These are phyloP conservation scores for Leptographium lundbergii DNA, from an alignment of 2,329 filamentous ascomycete species.

Conservation along the genomic window DNA sequence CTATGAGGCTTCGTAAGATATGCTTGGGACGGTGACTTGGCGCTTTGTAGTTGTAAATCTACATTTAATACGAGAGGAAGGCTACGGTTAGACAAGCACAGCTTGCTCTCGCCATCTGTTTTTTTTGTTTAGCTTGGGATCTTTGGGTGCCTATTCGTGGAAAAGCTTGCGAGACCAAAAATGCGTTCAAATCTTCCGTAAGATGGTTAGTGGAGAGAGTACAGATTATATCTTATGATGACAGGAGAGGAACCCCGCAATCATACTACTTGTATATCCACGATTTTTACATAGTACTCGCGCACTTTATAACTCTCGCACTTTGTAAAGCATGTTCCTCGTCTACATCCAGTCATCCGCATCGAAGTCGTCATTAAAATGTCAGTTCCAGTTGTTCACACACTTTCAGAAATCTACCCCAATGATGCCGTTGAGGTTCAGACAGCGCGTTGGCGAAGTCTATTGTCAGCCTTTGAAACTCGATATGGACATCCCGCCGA, in stretches of 20 bases:
- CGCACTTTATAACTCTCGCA: background rate
- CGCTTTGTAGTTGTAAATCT: background rate
- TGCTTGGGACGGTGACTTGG: background rate
- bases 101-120: too few relatives aligned
- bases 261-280: background rate
- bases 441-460: conserved; percentile 59
- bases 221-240: background rate
- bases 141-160: background rate
- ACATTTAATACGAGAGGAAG: background rate
- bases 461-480: conserved; percentile 58
- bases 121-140: too few relatives aligned
- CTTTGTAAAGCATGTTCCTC: background rate
- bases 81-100: background rate
- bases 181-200: background rate
- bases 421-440: conserved; percentile 56
- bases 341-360: background rate
- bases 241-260: background rate
- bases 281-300: background rate
- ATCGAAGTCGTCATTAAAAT: conserved; percentile 31
- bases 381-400: conserved; percentile 60
- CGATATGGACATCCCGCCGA: conserved; percentile 58
- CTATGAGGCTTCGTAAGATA: background rate
- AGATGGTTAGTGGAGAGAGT: background rate
- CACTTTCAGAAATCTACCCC: conserved; percentile 74
- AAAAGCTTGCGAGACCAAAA: background rate